Evolutionary conservation across 306 rosid species (phyloP).

Genomic region (Castanospermum australe): DNA sequence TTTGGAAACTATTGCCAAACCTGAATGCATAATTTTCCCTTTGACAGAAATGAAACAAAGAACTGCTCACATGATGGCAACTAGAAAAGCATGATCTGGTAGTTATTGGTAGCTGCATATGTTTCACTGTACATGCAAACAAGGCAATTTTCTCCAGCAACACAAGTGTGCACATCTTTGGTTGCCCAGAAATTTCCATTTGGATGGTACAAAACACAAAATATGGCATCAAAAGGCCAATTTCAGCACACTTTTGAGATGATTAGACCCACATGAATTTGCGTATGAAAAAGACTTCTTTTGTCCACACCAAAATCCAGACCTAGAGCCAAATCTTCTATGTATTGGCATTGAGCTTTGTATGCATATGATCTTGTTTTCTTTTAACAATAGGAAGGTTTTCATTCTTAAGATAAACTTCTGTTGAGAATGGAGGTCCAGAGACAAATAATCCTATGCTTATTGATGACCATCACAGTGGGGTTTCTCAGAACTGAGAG

Average conservation of each 20-base stretch:
- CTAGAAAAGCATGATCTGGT: slow-evolving; percentile 6
- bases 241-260: slow-evolving; percentile 21
- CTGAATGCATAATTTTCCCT: not conserved
- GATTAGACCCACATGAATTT: slow-evolving; percentile 18
- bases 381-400: not conserved
- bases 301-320: not conserved
- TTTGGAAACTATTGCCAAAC: not conserved
- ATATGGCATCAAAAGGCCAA: not conserved
- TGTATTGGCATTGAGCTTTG: not conserved
- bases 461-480: slow-evolving; percentile 15
- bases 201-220: not conserved
- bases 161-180: not conserved
- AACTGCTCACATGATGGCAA: not conserved
- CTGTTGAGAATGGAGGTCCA: slow-evolving; percentile 15
- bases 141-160: no score
- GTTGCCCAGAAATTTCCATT: not conserved
- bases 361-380: not conserved
- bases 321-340: not conserved
- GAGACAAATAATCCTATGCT: not conserved
- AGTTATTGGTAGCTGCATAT: not conserved
- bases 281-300: not conserved
- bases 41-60: not conserved
- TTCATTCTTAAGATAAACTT: not conserved
- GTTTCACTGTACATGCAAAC: no score
- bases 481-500: slow-evolving; percentile 26